Conservation (phyloP, 805 yeast species). For the Monosporozyma unispora region DNA sequence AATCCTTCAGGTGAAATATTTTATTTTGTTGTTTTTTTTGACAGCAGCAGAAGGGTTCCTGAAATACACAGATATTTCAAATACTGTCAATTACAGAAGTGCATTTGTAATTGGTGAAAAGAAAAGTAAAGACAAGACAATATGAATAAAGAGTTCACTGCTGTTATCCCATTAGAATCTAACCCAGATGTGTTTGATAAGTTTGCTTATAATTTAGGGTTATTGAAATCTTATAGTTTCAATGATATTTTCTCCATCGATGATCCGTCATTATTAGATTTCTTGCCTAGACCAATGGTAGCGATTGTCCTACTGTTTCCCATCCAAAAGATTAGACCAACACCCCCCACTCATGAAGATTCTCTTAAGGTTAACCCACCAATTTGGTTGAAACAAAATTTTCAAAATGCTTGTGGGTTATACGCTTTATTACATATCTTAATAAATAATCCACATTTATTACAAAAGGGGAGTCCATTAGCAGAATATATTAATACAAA, state of each 20-base stretch:
- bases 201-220: slow-evolving; percentile 61
- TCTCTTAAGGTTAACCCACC: slow-evolving; percentile 3
- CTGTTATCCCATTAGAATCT: slow-evolving; percentile 82
- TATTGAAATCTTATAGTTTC: slow-evolving; percentile 50
- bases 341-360: slow-evolving; percentile 3
- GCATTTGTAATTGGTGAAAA: no score
- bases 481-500: slow-evolving; percentile 17
- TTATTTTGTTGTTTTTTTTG: no score
- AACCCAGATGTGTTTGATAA: slow-evolving; percentile 76
- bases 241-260: slow-evolving; percentile 79
- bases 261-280: slow-evolving; percentile 70
- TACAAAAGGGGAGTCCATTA: slow-evolving; percentile 16
- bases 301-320: slow-evolving; percentile 82
- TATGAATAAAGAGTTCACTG: slow-evolving; percentile 11
- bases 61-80: no score
- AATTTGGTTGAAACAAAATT: slow-evolving; percentile 78
- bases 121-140: no score
- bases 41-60: neutral
- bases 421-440: slow-evolving; percentile 73
- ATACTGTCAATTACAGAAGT: no score
- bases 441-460: slow-evolving; percentile 29
- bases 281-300: slow-evolving; percentile 71
- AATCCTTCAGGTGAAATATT: no score
- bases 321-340: slow-evolving; percentile 35
- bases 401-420: slow-evolving; percentile 87